phyloP scores from a whole-genome alignment of 2,329 filamentous ascomycete genomes.

The Claviceps purpurea region DNA sequence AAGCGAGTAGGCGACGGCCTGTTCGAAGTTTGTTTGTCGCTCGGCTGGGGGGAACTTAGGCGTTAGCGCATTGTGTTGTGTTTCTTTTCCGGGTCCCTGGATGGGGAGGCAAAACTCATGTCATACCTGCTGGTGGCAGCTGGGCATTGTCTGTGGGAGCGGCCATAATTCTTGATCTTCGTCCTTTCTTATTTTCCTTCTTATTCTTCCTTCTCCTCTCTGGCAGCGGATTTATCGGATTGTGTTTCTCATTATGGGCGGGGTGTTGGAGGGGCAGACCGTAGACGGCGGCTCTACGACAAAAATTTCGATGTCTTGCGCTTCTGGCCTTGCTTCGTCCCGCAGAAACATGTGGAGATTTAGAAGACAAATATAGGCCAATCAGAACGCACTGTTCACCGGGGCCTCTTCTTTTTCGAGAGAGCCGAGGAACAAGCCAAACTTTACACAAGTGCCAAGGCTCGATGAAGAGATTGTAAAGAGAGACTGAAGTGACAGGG shows the following conservation, averaged over 20 bases:
- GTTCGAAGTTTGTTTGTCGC: slow-evolving; percentile 61
- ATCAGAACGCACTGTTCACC: not conserved
- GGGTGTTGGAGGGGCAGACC: slow-evolving; percentile 20
- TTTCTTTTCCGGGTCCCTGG: not conserved
- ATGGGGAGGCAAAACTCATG: not conserved
- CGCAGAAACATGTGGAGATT: not conserved
- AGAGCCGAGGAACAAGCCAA: not conserved
- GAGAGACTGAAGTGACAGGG: not conserved
- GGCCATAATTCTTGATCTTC: slow-evolving; percentile 13
- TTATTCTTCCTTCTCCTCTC: slow-evolving; percentile 6
- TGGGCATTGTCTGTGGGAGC: slow-evolving; percentile 16
- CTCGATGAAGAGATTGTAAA: not conserved
- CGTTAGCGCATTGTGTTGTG: not conserved
- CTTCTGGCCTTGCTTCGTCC: not conserved
- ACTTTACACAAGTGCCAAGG: not conserved
- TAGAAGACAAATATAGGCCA: not conserved
- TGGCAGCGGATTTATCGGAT: not conserved
- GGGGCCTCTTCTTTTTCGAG: not conserved
- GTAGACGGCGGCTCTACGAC: slow-evolving; percentile 9
- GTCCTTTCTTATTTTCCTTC: slow-evolving; percentile 3
- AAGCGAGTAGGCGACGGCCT: slow-evolving; percentile 71
- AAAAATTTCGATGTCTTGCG: slow-evolving; percentile 11
- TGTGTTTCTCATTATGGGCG: slow-evolving; percentile 8
- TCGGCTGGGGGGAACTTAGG: slow-evolving; percentile 24
- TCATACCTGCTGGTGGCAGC: slow-evolving; percentile 18